phyloP scores from a whole-genome alignment of 805 yeast genomes.

The Torulaspora delbrueckii region DNA sequence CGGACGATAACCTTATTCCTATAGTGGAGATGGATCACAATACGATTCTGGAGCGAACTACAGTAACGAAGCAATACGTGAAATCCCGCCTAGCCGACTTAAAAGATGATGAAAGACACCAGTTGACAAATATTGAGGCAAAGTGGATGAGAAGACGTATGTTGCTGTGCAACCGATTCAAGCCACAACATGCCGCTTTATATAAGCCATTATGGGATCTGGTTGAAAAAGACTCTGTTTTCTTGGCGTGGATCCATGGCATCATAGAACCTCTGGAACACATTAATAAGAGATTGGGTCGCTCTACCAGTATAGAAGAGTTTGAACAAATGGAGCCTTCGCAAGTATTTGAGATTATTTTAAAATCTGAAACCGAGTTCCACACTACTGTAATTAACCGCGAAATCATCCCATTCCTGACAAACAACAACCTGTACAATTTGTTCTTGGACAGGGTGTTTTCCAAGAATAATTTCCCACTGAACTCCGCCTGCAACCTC shows the following conservation, averaged over 20 bases:
- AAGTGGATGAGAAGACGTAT: constrained; percentile 28
- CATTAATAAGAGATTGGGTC: constrained; percentile 15
- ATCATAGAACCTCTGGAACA: constrained; percentile 31
- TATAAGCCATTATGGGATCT: constrained; percentile 26
- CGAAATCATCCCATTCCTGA: constrained; percentile 26
- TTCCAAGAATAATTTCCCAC: constrained; percentile 15
- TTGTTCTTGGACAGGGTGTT: constrained; percentile 17
- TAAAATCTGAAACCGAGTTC: constrained; percentile 7
- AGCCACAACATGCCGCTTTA: constrained; percentile 17
- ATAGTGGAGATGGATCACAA: constrained; percentile 24
- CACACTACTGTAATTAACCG: constrained; percentile 9
- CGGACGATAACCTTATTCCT: constrained; percentile 19
- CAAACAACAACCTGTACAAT: constrained; percentile 8
- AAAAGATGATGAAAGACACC: constrained; percentile 1
- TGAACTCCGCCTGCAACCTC: constrained; percentile 15
- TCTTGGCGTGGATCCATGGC: constrained; percentile 28
- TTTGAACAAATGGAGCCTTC: constrained; percentile 21
- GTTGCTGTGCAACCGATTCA: constrained; percentile 20
- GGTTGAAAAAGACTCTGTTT: constrained; percentile 4
- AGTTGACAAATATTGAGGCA: constrained; percentile 1
- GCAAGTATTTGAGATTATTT: constrained; percentile 15
- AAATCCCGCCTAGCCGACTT: constrained; percentile 10
- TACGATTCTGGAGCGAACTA: constrained; percentile 14
- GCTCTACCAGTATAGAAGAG: constrained; percentile 16
- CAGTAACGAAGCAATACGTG: constrained; percentile 14